These are phyloP conservation scores for Aspergillus sparsus DNA, from an alignment of 495 filamentous ascomycete species.

Conservation along the genomic window DNA sequence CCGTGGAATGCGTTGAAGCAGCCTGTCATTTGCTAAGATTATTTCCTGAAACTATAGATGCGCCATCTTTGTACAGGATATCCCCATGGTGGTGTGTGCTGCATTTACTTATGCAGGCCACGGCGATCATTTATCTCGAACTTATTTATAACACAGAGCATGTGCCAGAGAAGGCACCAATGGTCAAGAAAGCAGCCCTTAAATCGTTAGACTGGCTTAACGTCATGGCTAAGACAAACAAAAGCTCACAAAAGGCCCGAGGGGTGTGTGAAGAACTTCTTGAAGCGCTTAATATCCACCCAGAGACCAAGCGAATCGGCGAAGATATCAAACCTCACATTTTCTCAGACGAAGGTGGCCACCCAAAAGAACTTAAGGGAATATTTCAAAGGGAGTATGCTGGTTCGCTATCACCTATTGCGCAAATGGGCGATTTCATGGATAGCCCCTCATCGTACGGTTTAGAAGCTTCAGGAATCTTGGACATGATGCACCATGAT, in stretches of 20 bases:
- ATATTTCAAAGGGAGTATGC: neutral
- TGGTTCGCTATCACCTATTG: neutral
- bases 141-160: constrained; percentile 55
- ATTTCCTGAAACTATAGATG: constrained; percentile 48
- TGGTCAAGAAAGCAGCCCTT: constrained; percentile 54
- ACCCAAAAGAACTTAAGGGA: neutral
- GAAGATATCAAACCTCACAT: constrained; percentile 27
- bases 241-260: constrained; percentile 52
- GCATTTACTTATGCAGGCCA: constrained; percentile 64
- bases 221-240: constrained; percentile 46
- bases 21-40: constrained; percentile 57
- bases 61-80: constrained; percentile 47
- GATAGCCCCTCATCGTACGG: constrained; percentile 22
- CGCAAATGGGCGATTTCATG: constrained; percentile 18
- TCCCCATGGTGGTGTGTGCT: constrained; percentile 65
- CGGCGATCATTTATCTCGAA: constrained; percentile 60
- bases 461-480: constrained; percentile 29
- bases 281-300: constrained; percentile 25
- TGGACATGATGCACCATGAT: constrained; percentile 34
- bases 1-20: constrained; percentile 57
- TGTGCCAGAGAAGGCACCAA: constrained; percentile 52
- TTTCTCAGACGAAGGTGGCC: constrained; percentile 15
- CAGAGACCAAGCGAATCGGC: constrained; percentile 19
- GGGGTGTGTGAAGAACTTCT: constrained; percentile 52
- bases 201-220: constrained; percentile 57